Conservation (phyloP, 2,329 filamentous ascomycete genomes). For the Cytospora paraplurivora region DNA sequence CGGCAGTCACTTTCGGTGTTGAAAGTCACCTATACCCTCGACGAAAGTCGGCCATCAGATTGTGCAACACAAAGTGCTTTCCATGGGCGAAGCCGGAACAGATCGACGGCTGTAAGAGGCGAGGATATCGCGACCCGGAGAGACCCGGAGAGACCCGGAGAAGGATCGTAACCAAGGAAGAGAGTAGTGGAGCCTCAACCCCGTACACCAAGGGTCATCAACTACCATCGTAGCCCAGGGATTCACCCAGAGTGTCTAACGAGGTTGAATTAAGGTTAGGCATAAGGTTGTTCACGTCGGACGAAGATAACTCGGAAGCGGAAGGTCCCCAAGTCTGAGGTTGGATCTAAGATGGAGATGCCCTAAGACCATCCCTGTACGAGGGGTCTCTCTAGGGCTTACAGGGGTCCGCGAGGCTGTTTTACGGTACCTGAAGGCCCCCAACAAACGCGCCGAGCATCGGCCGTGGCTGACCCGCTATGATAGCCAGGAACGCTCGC, state of each 20-base stretch:
- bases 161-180: too few species aligned
- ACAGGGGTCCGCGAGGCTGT: neutral
- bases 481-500: constrained; percentile 32
- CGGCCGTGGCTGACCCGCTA: constrained; percentile 35
- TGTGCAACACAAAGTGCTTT: too few species aligned
- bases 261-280: neutral
- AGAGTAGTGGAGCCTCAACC: too few species aligned
- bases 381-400: neutral
- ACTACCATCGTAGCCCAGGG: too few species aligned
- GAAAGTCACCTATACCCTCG: neutral
- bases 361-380: neutral
- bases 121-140: too few species aligned
- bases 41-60: too few species aligned
- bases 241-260: neutral
- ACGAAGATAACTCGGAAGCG: constrained; percentile 29
- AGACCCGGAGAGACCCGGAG: too few species aligned
- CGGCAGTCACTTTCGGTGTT: neutral
- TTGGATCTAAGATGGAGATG: constrained; percentile 1
- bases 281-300: neutral
- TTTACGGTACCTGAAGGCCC: neutral
- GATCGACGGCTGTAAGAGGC: too few species aligned
- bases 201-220: too few species aligned
- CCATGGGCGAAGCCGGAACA: too few species aligned
- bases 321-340: constrained; percentile 33
- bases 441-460: neutral